phyloP scores from a whole-genome alignment of 2,329 filamentous ascomycete genomes.

The Akanthomyces uredinophilus region DNA sequence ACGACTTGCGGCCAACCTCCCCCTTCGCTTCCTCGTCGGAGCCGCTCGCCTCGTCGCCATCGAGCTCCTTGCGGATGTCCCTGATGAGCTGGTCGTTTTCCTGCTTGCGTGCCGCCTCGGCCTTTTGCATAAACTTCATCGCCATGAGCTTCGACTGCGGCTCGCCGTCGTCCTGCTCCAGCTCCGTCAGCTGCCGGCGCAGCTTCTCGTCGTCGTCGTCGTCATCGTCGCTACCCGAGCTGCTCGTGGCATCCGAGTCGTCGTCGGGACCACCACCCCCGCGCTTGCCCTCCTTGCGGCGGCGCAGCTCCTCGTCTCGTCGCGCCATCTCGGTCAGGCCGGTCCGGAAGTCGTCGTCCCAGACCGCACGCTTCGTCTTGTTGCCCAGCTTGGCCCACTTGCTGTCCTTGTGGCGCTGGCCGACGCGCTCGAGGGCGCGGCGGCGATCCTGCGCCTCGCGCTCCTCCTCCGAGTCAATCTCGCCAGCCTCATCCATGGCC shows the following conservation, averaged over 20 bases:
- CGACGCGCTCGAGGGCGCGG: slow-evolving; percentile 79
- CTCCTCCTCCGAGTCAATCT: slow-evolving; percentile 61
- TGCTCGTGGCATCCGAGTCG: slow-evolving; percentile 47
- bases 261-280: slow-evolving; percentile 36
- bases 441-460: slow-evolving; percentile 63
- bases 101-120: slow-evolving; percentile 71
- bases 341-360: slow-evolving; percentile 81
- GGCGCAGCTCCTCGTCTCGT: slow-evolving; percentile 74
- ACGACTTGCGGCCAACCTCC: slow-evolving; percentile 65
- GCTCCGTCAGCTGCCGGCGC: slow-evolving; percentile 39
- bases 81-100: slow-evolving; percentile 73
- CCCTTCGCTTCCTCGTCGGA: slow-evolving; percentile 47
- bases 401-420: slow-evolving; percentile 77
- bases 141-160: slow-evolving; percentile 65
- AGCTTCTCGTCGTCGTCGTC: slow-evolving; percentile 56
- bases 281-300: slow-evolving; percentile 68
- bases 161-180: slow-evolving; percentile 43
- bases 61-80: slow-evolving; percentile 67
- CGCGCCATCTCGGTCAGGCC: slow-evolving; percentile 77
- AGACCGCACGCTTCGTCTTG: slow-evolving; percentile 71
- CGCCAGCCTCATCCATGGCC: slow-evolving; percentile 51
- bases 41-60: slow-evolving; percentile 50
- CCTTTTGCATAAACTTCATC: slow-evolving; percentile 93
- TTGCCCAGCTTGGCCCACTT: slow-evolving; percentile 88
- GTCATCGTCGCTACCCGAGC: slow-evolving; percentile 33